phyloP scores from a whole-genome alignment of 2,329 filamentous ascomycete genomes.

The Coleophoma eucalyptorum region DNA sequence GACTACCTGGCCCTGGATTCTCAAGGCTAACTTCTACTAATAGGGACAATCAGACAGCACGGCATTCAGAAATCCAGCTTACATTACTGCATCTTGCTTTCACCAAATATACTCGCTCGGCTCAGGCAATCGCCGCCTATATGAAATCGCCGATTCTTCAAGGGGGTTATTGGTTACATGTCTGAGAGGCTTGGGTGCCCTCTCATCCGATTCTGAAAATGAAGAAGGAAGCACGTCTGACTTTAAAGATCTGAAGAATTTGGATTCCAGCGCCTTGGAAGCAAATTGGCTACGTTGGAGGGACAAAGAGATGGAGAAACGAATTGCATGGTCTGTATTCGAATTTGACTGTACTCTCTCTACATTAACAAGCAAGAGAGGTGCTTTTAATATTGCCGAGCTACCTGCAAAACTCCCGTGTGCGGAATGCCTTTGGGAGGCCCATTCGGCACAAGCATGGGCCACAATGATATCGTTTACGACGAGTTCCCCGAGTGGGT shows the following conservation, averaged over 20 bases:
- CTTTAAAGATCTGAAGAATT: background rate
- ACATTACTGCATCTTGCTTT: conserved; percentile 2
- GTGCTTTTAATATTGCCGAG: background rate
- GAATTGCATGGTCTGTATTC: background rate
- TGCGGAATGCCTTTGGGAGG: background rate
- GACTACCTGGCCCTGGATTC: background rate
- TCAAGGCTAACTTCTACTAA: background rate
- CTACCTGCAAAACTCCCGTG: conserved; percentile 1
- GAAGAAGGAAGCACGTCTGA: background rate
- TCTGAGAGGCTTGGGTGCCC: background rate
- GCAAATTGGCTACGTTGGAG: background rate
- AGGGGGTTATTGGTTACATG: background rate
- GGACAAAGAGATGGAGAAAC: conserved; percentile 1
- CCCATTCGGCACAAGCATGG: conserved; percentile 1
- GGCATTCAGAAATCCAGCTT: background rate
- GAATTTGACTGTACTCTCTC: conserved; percentile 3
- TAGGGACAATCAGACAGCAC: conserved; percentile 2
- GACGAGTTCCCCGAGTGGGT: background rate
- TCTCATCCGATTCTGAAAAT: background rate
- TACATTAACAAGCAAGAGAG: conserved; percentile 1
- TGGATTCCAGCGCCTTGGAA: background rate
- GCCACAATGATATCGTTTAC: background rate
- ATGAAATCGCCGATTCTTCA: conserved; percentile 2
- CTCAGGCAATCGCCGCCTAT: conserved; percentile 2
- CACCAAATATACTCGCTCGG: conserved; percentile 1